Conservation (phyloP, 192 early-diverging fungal genomes). For the Coemansia sp. region DNA sequence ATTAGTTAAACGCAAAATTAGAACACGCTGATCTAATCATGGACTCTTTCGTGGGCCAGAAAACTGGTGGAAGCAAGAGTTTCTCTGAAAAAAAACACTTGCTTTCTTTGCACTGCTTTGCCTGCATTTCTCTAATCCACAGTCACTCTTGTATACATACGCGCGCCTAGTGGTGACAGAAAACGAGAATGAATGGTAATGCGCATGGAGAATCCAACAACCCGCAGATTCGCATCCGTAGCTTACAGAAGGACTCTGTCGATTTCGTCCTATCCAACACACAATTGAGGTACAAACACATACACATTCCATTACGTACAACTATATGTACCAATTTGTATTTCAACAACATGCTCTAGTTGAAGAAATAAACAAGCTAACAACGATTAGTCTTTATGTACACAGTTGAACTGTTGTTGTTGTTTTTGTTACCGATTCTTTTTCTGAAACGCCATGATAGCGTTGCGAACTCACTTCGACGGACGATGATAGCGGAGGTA, state of each 20-base stretch:
- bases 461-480: constrained; percentile 88
- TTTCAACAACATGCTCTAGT: neutral
- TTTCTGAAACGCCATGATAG: constrained; percentile 2
- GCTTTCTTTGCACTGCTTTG: neutral
- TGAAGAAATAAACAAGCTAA: neutral
- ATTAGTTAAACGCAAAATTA: neutral
- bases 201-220: constrained; percentile 22
- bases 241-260: constrained; percentile 43
- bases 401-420: neutral
- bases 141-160: neutral
- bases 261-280: constrained; percentile 85
- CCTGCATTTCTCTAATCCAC: neutral
- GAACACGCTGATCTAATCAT: neutral
- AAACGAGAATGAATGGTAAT: constrained; percentile 19
- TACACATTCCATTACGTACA: too few relatives aligned
- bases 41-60: neutral
- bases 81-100: neutral
- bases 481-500: constrained; percentile 98
- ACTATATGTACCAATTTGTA: neutral
- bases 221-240: constrained; percentile 51
- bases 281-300: constrained; percentile 51
- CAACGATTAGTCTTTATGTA: neutral
- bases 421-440: neutral
- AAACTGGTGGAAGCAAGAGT: neutral
- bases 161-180: neutral